Evolutionary conservation across 2,329 filamentous ascomycete species (phyloP).

Genomic region (Aspergillus sp.): DNA sequence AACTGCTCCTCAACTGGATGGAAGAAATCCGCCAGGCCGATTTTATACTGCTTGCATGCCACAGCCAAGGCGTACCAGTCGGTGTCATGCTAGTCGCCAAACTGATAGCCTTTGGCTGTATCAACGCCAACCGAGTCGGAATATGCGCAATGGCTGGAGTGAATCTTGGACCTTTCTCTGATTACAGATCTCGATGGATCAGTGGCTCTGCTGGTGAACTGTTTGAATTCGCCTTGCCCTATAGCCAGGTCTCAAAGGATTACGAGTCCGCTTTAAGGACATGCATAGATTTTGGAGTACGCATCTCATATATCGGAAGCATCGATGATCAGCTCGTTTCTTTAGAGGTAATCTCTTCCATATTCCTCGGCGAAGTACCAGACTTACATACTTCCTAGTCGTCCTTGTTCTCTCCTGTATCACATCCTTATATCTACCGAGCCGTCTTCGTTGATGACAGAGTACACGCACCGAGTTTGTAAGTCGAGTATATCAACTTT

Average conservation of each 20-base stretch:
- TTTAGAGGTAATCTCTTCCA: conserved; percentile 67
- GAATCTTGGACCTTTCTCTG: conserved; percentile 87
- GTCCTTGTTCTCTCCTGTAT: conserved; percentile 81
- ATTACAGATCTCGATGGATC: conserved; percentile 87
- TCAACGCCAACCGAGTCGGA: conserved; percentile 76
- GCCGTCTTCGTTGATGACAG: conserved; percentile 96
- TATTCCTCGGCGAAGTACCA: neutral
- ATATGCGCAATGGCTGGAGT: conserved; percentile 91
- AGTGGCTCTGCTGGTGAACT: conserved; percentile 91
- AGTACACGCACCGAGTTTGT: conserved; percentile 90
- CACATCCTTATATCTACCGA: conserved; percentile 90
- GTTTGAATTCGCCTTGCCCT: conserved; percentile 86
- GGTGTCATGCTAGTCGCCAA: conserved; percentile 91
- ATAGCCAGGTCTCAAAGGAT: conserved; percentile 79
- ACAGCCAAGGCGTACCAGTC: conserved; percentile 95
- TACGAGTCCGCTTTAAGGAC: conserved; percentile 77
- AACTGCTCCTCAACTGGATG: conserved; percentile 91
- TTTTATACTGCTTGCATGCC: conserved; percentile 87
- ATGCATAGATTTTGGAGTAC: conserved; percentile 76
- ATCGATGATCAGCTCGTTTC: conserved; percentile 97
- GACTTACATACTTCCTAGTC: conserved; percentile 55
- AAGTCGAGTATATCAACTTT: conserved; percentile 30
- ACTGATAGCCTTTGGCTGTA: conserved; percentile 84
- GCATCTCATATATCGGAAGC: conserved; percentile 86
- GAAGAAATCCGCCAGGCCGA: conserved; percentile 86